Conservation (phyloP, 805 yeast species). For the Ogataea wickerhamii region DNA sequence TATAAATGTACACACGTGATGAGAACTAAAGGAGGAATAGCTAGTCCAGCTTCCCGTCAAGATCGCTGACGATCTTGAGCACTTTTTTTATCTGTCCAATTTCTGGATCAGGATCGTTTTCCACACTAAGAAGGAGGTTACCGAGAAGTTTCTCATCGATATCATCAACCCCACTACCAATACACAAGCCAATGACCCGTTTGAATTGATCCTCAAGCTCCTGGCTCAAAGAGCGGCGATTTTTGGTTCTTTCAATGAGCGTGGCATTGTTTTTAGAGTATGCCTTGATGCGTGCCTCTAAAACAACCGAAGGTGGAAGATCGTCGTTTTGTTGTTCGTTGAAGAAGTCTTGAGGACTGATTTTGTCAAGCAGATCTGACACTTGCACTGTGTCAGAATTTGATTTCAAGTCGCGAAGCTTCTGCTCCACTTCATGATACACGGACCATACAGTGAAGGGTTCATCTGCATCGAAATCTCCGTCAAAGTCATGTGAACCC, state of each 20-base stretch:
- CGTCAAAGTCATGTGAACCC: constrained; percentile 40
- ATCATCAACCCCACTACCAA: constrained; percentile 77
- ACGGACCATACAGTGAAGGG: constrained; percentile 74
- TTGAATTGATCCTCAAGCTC: constrained; percentile 75
- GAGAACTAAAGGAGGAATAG: not conserved
- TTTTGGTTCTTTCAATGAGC: constrained; percentile 49
- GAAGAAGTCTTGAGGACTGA: constrained; percentile 11
- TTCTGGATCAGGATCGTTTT: constrained; percentile 65
- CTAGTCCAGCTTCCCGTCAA: constrained; percentile 15
- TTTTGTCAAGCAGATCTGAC: constrained; percentile 7
- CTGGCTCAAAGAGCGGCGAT: constrained; percentile 50
- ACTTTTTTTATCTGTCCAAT: constrained; percentile 34
- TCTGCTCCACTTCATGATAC: constrained; percentile 48
- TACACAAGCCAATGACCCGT: constrained; percentile 83
- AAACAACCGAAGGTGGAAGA: constrained; percentile 47
- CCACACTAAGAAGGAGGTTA: constrained; percentile 86
- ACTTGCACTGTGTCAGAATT: not conserved
- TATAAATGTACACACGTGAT: constrained; percentile 1
- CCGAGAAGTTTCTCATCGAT: constrained; percentile 63
- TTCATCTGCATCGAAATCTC: constrained; percentile 80
- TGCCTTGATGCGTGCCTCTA: constrained; percentile 78
- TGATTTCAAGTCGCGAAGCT: constrained; percentile 29
- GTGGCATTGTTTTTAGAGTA: constrained; percentile 65
- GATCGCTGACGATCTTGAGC: constrained; percentile 31
- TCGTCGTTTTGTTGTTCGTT: constrained; percentile 19